Base-by-base conservation (phyloP, 371 early-diverging fungal genomes). In the Mucor lusitanicus region DNA sequence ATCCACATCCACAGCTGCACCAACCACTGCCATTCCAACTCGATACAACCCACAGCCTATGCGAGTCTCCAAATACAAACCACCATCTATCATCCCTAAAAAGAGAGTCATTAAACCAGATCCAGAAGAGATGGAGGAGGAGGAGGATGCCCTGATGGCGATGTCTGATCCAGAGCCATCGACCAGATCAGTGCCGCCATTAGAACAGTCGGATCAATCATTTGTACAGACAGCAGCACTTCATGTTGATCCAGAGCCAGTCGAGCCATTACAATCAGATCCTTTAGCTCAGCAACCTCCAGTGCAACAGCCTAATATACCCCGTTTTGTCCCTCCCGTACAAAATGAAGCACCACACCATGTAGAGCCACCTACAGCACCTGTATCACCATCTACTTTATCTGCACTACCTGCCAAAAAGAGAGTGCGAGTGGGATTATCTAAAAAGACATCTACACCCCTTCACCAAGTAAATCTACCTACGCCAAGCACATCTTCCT, bases 401-500 rank as follows among this genome's bases (percentile, higher is more conserved):
- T 15, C 32, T 27, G 12, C 17, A 8, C 21, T 61, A n/a, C 32
- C 53, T 8, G 46, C 21, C 9, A 58, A 64, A 59, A 72, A 71
- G 32, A 64, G 75, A 54, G 63, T 67, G 1, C 64, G 76, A 8
- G 69, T 79, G 15, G 79, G 79, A 0, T 37, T 79, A 56, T 79
- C 79, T 3, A 79, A 79, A 37, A 54, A 46, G 44, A 67, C 61
- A 33, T n/a, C 19, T 12, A 32, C 55, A 23, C 23, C 59, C 3
- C 23, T 67, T 27, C 67, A 67, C 46, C 59, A 60, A 54, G 32
- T 19, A 3, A 21, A 17, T 5, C 61, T 15, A 42, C 48, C 9
- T 35, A 37, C n/a, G n/a, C 6, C 46, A 13, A 42, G 39, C 13
- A 25, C 42, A 15, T 28, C 57, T 33, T 33, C 46, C 15, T 30